Evolutionary conservation across 1,284 basidiomycete species (phyloP), one percentile per base, ranked within the genome.

Genomic region (Rhodotorula sp.): DNA sequence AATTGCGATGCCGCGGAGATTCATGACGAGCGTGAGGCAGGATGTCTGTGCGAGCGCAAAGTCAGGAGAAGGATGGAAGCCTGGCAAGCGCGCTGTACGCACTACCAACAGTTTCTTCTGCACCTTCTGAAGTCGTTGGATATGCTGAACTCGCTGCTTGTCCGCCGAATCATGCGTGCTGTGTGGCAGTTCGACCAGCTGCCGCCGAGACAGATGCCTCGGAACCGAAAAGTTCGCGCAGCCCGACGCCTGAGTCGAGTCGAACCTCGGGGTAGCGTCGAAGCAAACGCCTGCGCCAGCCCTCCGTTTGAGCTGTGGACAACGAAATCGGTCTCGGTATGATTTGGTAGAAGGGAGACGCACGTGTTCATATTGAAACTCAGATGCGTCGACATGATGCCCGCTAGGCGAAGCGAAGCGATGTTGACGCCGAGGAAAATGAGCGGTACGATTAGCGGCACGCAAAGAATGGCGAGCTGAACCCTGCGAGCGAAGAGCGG

Each of bases 351-450:
- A 26, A 53, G 6, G 15, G 18, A 22, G 28, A 53, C 52, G 52
- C 52, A 31, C 52, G 26, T 53, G 52, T 18, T 53, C 58, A 59
- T 50, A 30, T 51, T 59, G 31, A 50, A 59, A 22, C 26, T 30
- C 22, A 59, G 47, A 20, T 59, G 58, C 22, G 22, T 28, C 15
- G 34, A 48, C 10, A 59, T 22, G n/a, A 59, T 28, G 48, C 58
- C 47, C 22, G 58, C 31, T 11, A 59, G 58, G n/a, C 58, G 58
- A 22, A 59, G 48, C 24, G 47, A 50, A 15, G 47, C 46, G 58
- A 59, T 6, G 47, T 34, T 50, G 58, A 59, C 48, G 20, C 20
- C 5, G 28, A 59, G 34, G 18, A 59, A 47, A 24, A 50, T 20
- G 58, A 59, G 24, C 22, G 58, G 58, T 30, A 53, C 44, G 18